phyloP scores from a whole-genome alignment of 2,329 filamentous ascomycete genomes.

The Rutstroemia sydowiana region DNA sequence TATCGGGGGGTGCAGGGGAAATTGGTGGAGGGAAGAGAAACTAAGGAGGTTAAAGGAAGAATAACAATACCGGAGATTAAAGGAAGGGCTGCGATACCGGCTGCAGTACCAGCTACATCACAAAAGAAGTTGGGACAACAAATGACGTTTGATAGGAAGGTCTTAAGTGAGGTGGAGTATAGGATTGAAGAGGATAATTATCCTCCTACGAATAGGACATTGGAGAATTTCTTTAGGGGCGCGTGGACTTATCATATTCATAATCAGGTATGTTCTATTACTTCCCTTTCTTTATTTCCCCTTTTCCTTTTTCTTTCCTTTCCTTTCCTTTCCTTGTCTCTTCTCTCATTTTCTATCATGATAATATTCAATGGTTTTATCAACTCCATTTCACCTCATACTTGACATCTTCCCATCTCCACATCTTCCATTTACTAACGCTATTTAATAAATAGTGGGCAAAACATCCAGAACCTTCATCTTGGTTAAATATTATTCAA shows the following conservation, averaged over 20 bases:
- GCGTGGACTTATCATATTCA: constrained; percentile 52
- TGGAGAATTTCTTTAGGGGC: constrained; percentile 49
- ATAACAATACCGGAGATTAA: constrained; percentile 12
- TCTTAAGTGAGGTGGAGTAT: constrained; percentile 35
- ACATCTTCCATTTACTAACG: too few species aligned
- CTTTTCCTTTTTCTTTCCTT: not conserved
- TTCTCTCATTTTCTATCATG: not conserved
- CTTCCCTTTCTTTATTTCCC: constrained; percentile 1
- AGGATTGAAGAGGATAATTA: constrained; percentile 42
- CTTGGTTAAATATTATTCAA: constrained; percentile 46
- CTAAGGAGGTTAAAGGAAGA: constrained; percentile 22
- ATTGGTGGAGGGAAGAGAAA: constrained; percentile 16
- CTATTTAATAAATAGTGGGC: constrained; percentile 36
- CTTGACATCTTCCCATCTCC: too few species aligned
- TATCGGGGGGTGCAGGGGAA: constrained; percentile 40
- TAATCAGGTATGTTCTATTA: constrained; percentile 40
- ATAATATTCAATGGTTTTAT: too few species aligned
- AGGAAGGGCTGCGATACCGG: constrained; percentile 13
- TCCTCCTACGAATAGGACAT: constrained; percentile 47
- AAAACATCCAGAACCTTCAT: constrained; percentile 48
- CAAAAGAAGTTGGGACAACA: constrained; percentile 4
- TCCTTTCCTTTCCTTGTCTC: not conserved
- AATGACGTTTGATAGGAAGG: constrained; percentile 19
- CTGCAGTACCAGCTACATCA: constrained; percentile 10
- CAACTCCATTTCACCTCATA: not conserved